Evolutionary conservation across 164 flowering plant species (phyloP).

Genomic region (Umbellularia californica): DNA sequence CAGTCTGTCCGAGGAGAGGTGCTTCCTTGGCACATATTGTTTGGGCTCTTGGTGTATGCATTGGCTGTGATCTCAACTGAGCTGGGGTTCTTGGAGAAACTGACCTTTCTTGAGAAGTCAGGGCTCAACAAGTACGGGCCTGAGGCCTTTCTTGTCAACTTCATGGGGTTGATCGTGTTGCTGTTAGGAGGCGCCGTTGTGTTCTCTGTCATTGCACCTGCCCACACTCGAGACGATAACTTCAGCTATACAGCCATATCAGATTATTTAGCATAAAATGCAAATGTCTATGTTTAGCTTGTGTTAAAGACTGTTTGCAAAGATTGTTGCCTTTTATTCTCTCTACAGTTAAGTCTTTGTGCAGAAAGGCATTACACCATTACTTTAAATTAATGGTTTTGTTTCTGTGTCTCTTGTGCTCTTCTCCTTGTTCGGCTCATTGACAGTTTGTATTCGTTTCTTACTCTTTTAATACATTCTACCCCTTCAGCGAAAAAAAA

Average conservation of each 20-base stretch:
- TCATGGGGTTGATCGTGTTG: slow-evolving; percentile 60
- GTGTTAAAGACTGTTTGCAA: too few species aligned
- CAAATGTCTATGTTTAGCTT: too few species aligned
- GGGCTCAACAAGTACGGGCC: slow-evolving; percentile 72
- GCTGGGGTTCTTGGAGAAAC: slow-evolving; percentile 86
- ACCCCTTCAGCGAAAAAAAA: too few species aligned
- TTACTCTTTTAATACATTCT: too few species aligned
- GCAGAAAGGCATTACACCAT: too few species aligned
- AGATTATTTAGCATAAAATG: not conserved
- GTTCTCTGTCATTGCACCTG: slow-evolving; percentile 34
- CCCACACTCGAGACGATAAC: slow-evolving; percentile 29
- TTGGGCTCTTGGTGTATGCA: slow-evolving; percentile 59
- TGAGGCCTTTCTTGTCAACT: slow-evolving; percentile 86
- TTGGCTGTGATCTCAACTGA: slow-evolving; percentile 59
- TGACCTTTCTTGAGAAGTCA: slow-evolving; percentile 77
- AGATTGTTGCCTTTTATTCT: too few species aligned
- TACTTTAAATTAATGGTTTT: too few species aligned
- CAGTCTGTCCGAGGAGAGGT: slow-evolving; percentile 34
- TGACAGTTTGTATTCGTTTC: too few species aligned
- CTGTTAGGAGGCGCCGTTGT: slow-evolving; percentile 61
- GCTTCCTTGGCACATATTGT: slow-evolving; percentile 78
- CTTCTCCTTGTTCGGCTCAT: too few species aligned
- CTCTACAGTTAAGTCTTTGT: too few species aligned
- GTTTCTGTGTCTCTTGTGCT: too few species aligned
- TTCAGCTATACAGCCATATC: slow-evolving; percentile 52